Evolutionary conservation across 1,139 yeast species (phyloP).

Genomic region (Lodderomyces metapsilosis): DNA sequence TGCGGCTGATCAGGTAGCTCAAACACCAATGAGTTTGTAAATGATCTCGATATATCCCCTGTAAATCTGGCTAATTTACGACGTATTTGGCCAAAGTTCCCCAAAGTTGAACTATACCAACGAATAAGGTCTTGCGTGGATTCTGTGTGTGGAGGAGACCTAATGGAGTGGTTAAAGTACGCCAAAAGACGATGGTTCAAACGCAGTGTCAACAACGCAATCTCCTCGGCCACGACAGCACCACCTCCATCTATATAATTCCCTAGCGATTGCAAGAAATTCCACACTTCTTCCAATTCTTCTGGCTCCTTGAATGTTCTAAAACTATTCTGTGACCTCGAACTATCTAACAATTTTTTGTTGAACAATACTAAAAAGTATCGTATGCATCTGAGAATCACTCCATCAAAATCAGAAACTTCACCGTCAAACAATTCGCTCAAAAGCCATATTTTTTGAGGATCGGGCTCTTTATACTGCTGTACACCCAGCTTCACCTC

Average conservation of each 20-base stretch:
- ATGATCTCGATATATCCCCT: conserved; percentile 63
- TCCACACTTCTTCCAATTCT: conserved; percentile 77
- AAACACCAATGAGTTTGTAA: conserved; percentile 74
- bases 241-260: conserved; percentile 79
- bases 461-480: conserved; percentile 65
- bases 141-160: conserved; percentile 54
- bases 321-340: conserved; percentile 61
- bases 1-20: conserved; percentile 46
- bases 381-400: conserved; percentile 71
- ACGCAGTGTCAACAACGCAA: conserved; percentile 62
- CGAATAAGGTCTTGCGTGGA: conserved; percentile 60
- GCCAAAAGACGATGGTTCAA: conserved; percentile 67
- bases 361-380: conserved; percentile 71
- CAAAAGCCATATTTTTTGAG: conserved; percentile 67
- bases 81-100: conserved; percentile 80
- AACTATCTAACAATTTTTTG: conserved; percentile 75
- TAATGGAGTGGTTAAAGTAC: conserved; percentile 70
- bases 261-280: conserved; percentile 72
- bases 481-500: conserved; percentile 69
- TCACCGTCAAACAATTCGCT: conserved; percentile 63
- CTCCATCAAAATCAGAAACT: conserved; percentile 58
- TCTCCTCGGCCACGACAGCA: conserved; percentile 75
- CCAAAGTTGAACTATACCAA: conserved; percentile 82
- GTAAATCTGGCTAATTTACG: conserved; percentile 82
- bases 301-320: conserved; percentile 92